Conservation (phyloP, 768 basidiomycete genomes). For the Suillus luteus region DNA sequence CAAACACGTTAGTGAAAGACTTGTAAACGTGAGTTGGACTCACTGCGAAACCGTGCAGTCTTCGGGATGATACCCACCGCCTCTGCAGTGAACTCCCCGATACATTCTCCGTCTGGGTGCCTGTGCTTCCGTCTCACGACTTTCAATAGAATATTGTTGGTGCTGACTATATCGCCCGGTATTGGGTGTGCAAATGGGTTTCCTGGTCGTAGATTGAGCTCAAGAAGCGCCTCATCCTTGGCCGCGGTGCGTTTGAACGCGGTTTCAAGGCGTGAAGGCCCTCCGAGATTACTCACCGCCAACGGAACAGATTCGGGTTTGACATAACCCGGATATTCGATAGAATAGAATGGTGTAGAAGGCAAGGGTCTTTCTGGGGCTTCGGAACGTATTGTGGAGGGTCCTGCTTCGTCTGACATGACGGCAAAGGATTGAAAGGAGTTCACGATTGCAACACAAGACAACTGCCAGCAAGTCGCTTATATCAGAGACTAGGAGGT, state of each 20-base stretch:
- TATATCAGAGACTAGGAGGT: conserved; percentile 6
- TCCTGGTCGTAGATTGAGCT: conserved; percentile 72
- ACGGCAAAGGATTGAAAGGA: background rate
- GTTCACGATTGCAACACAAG: background rate
- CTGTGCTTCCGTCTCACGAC: conserved; percentile 74
- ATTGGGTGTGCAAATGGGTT: conserved; percentile 85
- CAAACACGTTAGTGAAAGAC: background rate
- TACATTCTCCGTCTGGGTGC: conserved; percentile 24
- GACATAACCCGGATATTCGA: conserved; percentile 93
- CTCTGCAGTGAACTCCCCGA: conserved; percentile 76
- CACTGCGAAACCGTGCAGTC: conserved; percentile 89
- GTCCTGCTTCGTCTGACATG: conserved; percentile 15
- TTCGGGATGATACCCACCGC: conserved; percentile 76
- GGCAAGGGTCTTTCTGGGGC: conserved; percentile 51
- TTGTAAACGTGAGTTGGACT: conserved; percentile 30
- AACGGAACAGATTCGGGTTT: conserved; percentile 55
- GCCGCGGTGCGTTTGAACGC: conserved; percentile 73
- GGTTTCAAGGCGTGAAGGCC: conserved; percentile 66
- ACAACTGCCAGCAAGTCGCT: background rate
- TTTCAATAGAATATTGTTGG: conserved; percentile 83
- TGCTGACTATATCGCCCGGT: conserved; percentile 73
- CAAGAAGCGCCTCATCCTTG: conserved; percentile 67
- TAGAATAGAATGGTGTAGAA: conserved; percentile 65
- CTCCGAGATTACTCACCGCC: conserved; percentile 69
- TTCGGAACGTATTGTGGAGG: conserved; percentile 18